Percentiles rank a stretch among this genome's conserved stretches.
Evolutionary conservation across 2,329 filamentous ascomycete species (phyloP).

Genomic region (Grosmannia clavigera): DNA sequence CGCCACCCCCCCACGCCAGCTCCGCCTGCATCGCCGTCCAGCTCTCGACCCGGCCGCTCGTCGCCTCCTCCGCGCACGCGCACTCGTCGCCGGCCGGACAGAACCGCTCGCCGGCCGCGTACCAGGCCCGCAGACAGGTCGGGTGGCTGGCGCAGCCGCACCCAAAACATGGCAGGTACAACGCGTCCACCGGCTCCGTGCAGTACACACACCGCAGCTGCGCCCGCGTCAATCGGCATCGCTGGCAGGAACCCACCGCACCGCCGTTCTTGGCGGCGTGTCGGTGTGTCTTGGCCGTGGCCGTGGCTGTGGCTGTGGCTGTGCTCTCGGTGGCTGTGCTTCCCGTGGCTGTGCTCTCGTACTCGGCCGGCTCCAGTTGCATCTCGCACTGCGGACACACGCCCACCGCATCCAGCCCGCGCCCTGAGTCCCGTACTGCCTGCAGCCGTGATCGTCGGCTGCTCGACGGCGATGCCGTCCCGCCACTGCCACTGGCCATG

Average conservation of each 20-base stretch:
- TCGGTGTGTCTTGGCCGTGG: conserved; percentile 25
- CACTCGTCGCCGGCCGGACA: conserved; percentile 56
- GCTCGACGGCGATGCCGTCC: background rate
- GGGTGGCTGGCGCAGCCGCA: conserved; percentile 53
- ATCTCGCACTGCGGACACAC: conserved; percentile 51
- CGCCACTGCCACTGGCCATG: background rate
- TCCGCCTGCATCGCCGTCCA: conserved; percentile 44
- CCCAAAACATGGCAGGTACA: conserved; percentile 48
- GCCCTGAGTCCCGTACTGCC: conserved; percentile 36
- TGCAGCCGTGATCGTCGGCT: conserved; percentile 39
- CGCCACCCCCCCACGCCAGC: conserved; percentile 7
- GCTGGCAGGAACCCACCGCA: conserved; percentile 35
- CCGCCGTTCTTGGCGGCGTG: conserved; percentile 13
- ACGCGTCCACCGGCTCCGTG: conserved; percentile 43
- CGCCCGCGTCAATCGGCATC: conserved; percentile 41
- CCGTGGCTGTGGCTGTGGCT: conserved; percentile 14
- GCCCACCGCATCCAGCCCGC: conserved; percentile 50
- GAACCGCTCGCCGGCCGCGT: conserved; percentile 39
- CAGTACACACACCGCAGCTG: conserved; percentile 53
- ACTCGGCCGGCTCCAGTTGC: conserved; percentile 46
- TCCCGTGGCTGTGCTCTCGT: conserved; percentile 12
- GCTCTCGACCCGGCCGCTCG: conserved; percentile 44
- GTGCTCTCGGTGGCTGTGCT: background rate
- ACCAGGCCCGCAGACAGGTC: conserved; percentile 46
- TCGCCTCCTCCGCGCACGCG: conserved; percentile 44